phyloP scores from a whole-genome alignment of 2,329 filamentous ascomycete genomes.

The Apiospora rasikravindrae region DNA sequence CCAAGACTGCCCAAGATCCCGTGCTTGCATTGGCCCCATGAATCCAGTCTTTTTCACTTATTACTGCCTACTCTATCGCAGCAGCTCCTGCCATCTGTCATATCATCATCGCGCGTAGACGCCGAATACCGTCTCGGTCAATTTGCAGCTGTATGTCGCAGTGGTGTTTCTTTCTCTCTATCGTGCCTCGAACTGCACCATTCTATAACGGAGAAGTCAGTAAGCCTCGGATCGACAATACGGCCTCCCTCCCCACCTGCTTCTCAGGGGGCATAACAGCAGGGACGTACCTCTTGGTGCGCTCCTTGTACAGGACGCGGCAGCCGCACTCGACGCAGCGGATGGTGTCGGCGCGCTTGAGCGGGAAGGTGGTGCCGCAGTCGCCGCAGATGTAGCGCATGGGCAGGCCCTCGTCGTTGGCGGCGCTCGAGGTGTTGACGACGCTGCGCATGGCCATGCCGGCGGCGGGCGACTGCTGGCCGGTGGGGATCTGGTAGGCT shows the following conservation, averaged over 20 bases:
- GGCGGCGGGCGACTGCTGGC: conserved; percentile 12
- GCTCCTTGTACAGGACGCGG: conserved; percentile 94
- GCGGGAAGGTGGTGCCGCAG: conserved; percentile 77
- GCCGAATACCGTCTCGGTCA: background rate
- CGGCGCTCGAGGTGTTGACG: background rate
- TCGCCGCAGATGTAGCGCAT: conserved; percentile 82
- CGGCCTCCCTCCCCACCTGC: background rate
- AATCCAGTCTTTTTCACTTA: background rate
- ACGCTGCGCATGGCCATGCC: conserved; percentile 12
- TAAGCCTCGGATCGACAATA: background rate
- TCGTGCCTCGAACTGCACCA: conserved; percentile 98
- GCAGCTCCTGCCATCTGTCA: background rate
- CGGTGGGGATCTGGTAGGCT: conserved; percentile 18
- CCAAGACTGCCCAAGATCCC: conserved; percentile 4
- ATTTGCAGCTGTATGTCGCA: background rate
- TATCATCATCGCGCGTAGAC: background rate
- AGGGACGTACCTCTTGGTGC: conserved; percentile 84
- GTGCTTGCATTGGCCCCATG: background rate
- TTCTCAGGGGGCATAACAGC: background rate
- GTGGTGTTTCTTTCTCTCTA: conserved; percentile 47
- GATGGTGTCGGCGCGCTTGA: conserved; percentile 81
- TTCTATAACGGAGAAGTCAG: conserved; percentile 56
- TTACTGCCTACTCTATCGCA: background rate
- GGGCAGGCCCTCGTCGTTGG: conserved; percentile 47
- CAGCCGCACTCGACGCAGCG: conserved; percentile 93